Percentiles rank a stretch among this genome's conserved stretches.
These are phyloP conservation scores for Kodamaea fukazawae DNA, from an alignment of 805 yeast genomes.

Conservation along the genomic window DNA sequence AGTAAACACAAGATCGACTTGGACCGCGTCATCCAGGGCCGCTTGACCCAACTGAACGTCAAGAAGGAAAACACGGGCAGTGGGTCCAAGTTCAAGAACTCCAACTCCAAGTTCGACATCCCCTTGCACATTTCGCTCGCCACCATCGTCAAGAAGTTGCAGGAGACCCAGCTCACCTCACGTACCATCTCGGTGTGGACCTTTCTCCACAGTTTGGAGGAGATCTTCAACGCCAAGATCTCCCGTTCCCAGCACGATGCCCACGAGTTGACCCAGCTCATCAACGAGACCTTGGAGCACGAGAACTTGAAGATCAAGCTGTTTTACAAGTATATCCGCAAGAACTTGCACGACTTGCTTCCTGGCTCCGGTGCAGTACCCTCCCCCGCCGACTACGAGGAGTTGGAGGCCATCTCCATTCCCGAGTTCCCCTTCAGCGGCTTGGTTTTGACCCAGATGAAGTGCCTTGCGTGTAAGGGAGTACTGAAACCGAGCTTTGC, in stretches of 20 bases:
- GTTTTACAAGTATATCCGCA: conserved; percentile 20
- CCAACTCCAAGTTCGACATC: conserved; percentile 29
- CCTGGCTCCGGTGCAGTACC: conserved; percentile 6
- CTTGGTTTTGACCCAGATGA: conserved; percentile 58
- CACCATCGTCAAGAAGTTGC: conserved; percentile 51
- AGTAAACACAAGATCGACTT: conserved; percentile 18
- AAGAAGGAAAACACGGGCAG: neutral
- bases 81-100: conserved; percentile 14
- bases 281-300: conserved; percentile 71
- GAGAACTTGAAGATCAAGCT: conserved; percentile 51
- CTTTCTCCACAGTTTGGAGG: conserved; percentile 68
- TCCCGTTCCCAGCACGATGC: conserved; percentile 91
- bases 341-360: conserved; percentile 9
- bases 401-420: conserved; percentile 22
- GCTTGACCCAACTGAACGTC: conserved; percentile 2
- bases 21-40: conserved; percentile 13
- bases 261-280: conserved; percentile 81
- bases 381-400: conserved; percentile 10
- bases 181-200: conserved; percentile 74
- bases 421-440: conserved; percentile 80
- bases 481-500: conserved; percentile 57
- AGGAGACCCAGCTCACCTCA: conserved; percentile 54
- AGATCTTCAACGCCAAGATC: conserved; percentile 67
- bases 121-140: conserved; percentile 61
- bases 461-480: conserved; percentile 65